Percentiles rank a stretch among this genome's conserved stretches.
These are phyloP conservation scores for Lentinula detonsa DNA, from an alignment of 768 basidiomycete genomes.

Conservation along the genomic window DNA sequence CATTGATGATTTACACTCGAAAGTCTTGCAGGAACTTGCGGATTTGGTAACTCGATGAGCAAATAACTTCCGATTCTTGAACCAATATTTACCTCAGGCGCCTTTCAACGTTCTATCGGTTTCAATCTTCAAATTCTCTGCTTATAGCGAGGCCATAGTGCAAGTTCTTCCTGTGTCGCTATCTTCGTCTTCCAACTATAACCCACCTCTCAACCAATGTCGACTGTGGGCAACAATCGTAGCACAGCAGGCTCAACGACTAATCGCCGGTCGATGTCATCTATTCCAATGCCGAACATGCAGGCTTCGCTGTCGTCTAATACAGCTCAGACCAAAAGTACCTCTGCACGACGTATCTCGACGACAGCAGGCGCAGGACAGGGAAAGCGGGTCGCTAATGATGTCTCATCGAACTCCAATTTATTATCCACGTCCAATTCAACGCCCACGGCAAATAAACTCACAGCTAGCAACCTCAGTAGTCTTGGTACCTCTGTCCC, in stretches of 20 bases:
- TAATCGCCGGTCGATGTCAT: conserved; percentile 1
- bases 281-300: neutral
- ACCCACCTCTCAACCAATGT: neutral
- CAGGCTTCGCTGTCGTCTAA: neutral
- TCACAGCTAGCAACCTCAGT: neutral
- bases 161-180: neutral
- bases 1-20: neutral
- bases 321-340: neutral
- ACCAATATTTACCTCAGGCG: neutral
- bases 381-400: neutral
- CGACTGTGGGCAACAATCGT: conserved; percentile 1
- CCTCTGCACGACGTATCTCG: neutral
- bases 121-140: neutral
- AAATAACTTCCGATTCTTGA: neutral
- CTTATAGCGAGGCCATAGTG: neutral
- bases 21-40: neutral
- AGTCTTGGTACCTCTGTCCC: neutral
- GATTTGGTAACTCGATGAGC: neutral
- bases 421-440: neutral
- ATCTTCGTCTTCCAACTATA: neutral
- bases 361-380: neutral
- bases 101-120: neutral
- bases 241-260: neutral
- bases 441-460: neutral
- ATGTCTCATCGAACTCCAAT: neutral